A percentile compares a stretch with the other conserved stretches of the same genome.
These are phyloP conservation scores for Tillandsia leiboldiana DNA, from an alignment of 176 grass and related monocot genomes.

Conservation along the genomic window DNA sequence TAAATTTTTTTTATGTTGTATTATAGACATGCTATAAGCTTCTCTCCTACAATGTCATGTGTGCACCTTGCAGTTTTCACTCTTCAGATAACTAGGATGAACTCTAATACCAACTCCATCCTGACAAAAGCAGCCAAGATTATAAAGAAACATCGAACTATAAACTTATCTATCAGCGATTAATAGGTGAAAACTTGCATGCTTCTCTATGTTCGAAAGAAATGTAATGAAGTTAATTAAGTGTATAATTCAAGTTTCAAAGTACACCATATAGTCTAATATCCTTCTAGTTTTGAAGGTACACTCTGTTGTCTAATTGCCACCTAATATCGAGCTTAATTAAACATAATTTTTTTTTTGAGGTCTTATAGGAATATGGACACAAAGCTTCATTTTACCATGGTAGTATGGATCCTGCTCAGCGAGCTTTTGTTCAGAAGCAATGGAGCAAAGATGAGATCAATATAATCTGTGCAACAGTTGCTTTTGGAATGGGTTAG, in stretches of 20 bases:
- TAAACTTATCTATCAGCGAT: no score
- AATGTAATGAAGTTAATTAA: no score
- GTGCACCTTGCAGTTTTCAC: background rate
- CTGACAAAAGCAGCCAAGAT: no score
- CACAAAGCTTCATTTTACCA: conserved; percentile 72
- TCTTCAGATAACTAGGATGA: background rate
- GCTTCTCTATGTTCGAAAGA: no score
- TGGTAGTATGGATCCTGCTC: conserved; percentile 68
- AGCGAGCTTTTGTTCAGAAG: conserved; percentile 53
- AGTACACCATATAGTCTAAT: no score
- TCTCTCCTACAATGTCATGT: background rate
- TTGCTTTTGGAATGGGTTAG: conserved; percentile 98
- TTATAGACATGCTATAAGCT: background rate
- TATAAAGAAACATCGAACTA: no score
- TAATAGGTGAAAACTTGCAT: no score
- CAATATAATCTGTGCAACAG: conserved; percentile 94
- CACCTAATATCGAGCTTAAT: background rate
- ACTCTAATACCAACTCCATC: background rate
- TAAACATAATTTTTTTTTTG: conserved; percentile 7
- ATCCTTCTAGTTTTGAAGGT: no score
- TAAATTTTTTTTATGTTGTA: background rate
- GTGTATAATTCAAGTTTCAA: no score
- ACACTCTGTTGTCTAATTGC: no score
- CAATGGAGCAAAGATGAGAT: conserved; percentile 86
- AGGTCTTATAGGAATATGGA: conserved; percentile 46